Percentiles rank a stretch among this genome's conserved stretches.
Conservation (phyloP, 78 protist species). For the Reticulomyxa filosa region DNA sequence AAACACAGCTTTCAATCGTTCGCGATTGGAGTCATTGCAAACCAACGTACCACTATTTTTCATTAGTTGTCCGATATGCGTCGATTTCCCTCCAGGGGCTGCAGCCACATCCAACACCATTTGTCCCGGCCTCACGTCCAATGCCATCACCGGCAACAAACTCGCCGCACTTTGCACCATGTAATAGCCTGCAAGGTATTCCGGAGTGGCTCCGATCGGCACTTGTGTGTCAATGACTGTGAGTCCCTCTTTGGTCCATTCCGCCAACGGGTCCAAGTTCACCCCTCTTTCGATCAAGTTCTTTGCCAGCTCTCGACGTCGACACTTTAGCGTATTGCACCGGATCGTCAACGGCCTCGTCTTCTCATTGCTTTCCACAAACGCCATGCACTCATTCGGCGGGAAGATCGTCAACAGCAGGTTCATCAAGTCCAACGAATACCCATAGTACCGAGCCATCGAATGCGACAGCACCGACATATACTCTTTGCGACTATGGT, state of each 20-base stretch:
- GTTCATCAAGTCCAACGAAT: too few species aligned
- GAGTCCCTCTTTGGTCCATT: conserved; percentile 30
- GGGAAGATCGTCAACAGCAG: too few species aligned
- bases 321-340: conserved; percentile 12
- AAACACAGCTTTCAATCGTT: conserved; percentile 48
- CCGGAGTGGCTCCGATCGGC: conserved; percentile 36
- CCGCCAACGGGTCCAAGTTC: conserved; percentile 21
- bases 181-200: conserved; percentile 28
- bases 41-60: conserved; percentile 37
- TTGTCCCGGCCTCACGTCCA: conserved; percentile 17
- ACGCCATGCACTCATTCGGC: too few species aligned
- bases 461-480: too few species aligned
- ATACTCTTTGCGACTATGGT: too few species aligned
- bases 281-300: conserved; percentile 19
- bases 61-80: conserved; percentile 25
- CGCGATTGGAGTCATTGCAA: conserved; percentile 78
- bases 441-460: too few species aligned
- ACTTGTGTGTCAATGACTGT: conserved; percentile 13
- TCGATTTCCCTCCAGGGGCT: conserved; percentile 43
- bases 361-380: conserved; percentile 10
- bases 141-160: conserved; percentile 24
- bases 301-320: conserved; percentile 10
- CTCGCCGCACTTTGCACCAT: conserved; percentile 32
- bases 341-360: conserved; percentile 25
- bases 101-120: conserved; percentile 21